Evolutionary conservation across 2,329 filamentous ascomycete species (phyloP).

Genomic region (Penicillium rolfsii): DNA sequence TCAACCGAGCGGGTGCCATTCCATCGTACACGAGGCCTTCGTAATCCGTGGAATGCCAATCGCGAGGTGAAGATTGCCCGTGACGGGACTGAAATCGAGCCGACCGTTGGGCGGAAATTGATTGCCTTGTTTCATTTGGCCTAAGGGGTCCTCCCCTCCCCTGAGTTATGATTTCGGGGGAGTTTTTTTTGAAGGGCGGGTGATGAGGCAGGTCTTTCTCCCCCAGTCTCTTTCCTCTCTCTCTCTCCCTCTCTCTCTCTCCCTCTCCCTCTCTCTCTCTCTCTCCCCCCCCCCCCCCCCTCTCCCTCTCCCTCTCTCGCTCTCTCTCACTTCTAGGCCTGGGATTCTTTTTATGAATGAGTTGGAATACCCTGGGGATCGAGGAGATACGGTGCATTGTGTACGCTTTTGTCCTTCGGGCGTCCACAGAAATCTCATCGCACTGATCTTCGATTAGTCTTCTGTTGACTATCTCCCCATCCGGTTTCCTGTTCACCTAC

Average conservation of each 20-base stretch:
- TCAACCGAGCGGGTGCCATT: conserved; percentile 84
- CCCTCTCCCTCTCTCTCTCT: neutral
- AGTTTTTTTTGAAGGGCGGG: neutral
- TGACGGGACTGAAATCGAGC: conserved; percentile 91
- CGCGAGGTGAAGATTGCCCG: conserved; percentile 94
- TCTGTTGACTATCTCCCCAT: neutral
- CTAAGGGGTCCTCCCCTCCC: neutral
- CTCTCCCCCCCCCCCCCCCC: neutral
- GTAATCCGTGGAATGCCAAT: conserved; percentile 95
- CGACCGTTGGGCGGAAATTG: conserved; percentile 74
- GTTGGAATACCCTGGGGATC: neutral
- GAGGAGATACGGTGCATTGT: neutral
- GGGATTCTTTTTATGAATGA: neutral
- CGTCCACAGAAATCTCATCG: neutral
- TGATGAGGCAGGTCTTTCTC: neutral
- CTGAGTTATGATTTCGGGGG: neutral
- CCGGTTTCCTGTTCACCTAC: neutral
- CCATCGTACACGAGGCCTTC: conserved; percentile 80
- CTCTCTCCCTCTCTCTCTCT: neutral
- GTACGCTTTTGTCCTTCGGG: neutral
- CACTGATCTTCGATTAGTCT: neutral
- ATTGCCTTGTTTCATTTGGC: conserved; percentile 74
- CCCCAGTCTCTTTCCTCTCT: neutral
- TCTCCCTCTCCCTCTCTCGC: neutral
- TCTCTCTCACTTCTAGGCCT: neutral